Base-by-base conservation (phyloP, 805 yeast species). In the Sugiyamaella floridensis region DNA sequence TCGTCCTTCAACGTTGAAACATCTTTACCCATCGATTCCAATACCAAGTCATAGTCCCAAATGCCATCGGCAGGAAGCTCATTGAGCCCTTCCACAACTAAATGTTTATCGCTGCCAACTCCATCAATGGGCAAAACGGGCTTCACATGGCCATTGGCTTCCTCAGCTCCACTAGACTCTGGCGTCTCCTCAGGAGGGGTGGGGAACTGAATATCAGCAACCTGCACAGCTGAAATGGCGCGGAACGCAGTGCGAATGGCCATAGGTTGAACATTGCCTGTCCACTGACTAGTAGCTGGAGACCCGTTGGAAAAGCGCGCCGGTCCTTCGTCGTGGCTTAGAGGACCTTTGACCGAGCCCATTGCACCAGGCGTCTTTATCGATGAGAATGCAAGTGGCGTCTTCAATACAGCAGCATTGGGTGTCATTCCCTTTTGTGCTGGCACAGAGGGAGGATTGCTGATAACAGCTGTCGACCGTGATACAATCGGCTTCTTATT, bases 211-310 rank as follows among this genome's bases (percentile, higher is more conserved):
- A 64, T 55, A 28, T 60, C 62, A 9, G 60, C 55, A 42, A 60
- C 51, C 50, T 58, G 64, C 51, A 65, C 63, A 9, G 64, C 47
- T 12, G 58, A 66, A 16, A 68, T 58, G 34, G 65, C 63, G 48
- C 56, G 61, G 58, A 69, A 66, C 12, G 71, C 68, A 2, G 63
- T 59, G 15, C 67, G 62, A 26, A 69, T 56, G 32, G 66, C 68
- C 10, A 62, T 59, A 2, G 70, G 63, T 4, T 67, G 64, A 11
- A 68, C 67, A 22, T 52, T 59, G 12, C 65, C 65, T 1, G 64
- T 55, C 65, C 65, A 61, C 15, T 32, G 48, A n/a, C 34, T 40
- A 26, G 14, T 29, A 15, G 26, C 52, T 2, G 49, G 45, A 12
- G 41, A 20, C 10, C 34, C 43, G 11, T 15, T 19, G 4, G 43